Base-by-base conservation (phyloP, 2,329 filamentous ascomycete genomes). In the Calonectria henricotiae region DNA sequence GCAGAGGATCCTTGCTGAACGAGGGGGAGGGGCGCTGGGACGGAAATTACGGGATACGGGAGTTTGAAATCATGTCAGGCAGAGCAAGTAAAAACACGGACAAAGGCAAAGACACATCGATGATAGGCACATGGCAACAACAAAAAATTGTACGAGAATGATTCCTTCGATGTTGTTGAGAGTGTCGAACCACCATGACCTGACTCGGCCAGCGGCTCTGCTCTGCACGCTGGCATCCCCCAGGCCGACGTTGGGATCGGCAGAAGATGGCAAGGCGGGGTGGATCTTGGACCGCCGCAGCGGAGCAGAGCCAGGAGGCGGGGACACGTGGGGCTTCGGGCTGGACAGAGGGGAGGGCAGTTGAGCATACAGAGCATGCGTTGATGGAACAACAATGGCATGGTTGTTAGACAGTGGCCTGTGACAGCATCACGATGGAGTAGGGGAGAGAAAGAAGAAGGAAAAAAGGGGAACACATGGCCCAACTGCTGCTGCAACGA, bases 181-280 rank as follows among this genome's bases (percentile, higher is more conserved):
- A 62, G 32, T 55, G 62, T 76, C 75, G 75, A 77, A 77, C 75
- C 74, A 77, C 71, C 39, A 77, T 77, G 73, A 65, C n/a, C 75
- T 74, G 75, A 77, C 67, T 44, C 37, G 69, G 67, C 60, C 41
- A 27, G 67, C 66, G 71, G 69, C 61, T 74, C 61, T 71, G 66
- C 61, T 41, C 61, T 25, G 15, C 35, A 44, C 37, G 39, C 46
- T 55, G 61, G 51, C 27, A 37, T 9, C n/a, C 41, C 27, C n/a
- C 43, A 25, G 23, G 37, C 62, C 15, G 27, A 25, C 43, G 20
- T 23, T 23, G 27, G 51, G 62, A 54, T 58, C 54, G 62, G 62
- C 54, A 65, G 67, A 62, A 69, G 62, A 54, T 69, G 62, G 64
- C n/a, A 70, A 67, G 58, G 47, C 68, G 68, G 68, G 68, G 68